A percentile compares a stretch with the other conserved stretches of the same genome.
Conservation (phyloP, 2,329 filamentous ascomycete genomes). For the Aspergillus clavatus region DNA sequence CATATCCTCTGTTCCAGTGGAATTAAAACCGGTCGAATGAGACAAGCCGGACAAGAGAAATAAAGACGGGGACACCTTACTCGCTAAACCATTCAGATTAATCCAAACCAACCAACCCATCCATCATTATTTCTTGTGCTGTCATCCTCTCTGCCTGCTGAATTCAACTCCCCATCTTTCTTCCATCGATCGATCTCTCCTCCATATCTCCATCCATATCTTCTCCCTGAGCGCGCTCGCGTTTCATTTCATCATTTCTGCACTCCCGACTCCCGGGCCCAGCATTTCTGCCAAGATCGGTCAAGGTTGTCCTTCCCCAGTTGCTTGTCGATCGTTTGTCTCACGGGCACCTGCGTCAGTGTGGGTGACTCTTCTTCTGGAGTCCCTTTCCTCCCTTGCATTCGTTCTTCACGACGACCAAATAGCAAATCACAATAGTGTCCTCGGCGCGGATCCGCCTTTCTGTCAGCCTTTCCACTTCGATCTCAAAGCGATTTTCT, state of each 20-base stretch:
- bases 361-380: constrained; percentile 13
- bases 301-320: constrained; percentile 7
- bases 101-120: no score
- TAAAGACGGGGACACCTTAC: no score
- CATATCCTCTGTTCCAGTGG: no score
- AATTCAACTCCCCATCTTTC: no score
- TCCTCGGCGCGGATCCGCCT: neutral
- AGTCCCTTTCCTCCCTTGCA: constrained; percentile 25
- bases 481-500: neutral
- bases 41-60: no score
- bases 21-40: no score
- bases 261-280: constrained; percentile 7
- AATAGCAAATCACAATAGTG: neutral
- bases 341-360: constrained; percentile 25
- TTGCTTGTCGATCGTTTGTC: constrained; percentile 19
- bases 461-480: neutral
- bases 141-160: no score
- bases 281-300: constrained; percentile 22
- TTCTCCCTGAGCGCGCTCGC: neutral
- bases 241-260: constrained; percentile 3
- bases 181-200: no score
- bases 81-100: no score
- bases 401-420: constrained; percentile 3
- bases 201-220: no score
- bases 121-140: no score